Evolutionary conservation across 805 yeast species (phyloP).

Genomic region (Maudiozyma saulgeensis): DNA sequence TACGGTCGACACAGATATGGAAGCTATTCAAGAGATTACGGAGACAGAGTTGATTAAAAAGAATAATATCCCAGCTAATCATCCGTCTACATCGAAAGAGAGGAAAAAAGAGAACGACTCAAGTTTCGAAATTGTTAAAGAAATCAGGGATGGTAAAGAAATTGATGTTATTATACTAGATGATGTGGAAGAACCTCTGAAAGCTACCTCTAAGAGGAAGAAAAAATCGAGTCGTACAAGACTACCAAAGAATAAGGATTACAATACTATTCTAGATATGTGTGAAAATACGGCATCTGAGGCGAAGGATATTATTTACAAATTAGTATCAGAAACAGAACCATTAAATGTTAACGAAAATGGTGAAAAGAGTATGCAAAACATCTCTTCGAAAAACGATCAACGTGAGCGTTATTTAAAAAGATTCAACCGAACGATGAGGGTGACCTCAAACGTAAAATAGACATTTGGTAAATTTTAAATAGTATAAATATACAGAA

Average conservation of each 20-base stretch:
- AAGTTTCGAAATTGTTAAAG: constrained; percentile 8
- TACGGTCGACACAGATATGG: constrained; percentile 13
- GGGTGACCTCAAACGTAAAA: constrained; percentile 1
- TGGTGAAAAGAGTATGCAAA: background rate
- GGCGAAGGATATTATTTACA: constrained; percentile 19
- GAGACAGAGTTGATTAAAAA: background rate
- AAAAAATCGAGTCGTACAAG: constrained; percentile 7
- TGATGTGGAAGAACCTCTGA: background rate
- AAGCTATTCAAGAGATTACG: background rate
- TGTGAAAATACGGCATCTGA: constrained; percentile 25
- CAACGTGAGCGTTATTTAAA: constrained; percentile 5
- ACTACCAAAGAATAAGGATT: constrained; percentile 9
- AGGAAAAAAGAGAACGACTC: background rate
- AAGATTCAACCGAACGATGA: constrained; percentile 8
- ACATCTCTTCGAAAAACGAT: background rate
- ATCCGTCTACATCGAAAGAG: background rate
- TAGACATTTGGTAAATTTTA: background rate
- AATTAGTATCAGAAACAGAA: constrained; percentile 7
- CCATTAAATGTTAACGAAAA: background rate
- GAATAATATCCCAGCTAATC: background rate
- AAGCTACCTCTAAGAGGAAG: background rate
- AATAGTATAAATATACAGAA: background rate
- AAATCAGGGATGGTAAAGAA: constrained; percentile 13
- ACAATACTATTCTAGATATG: constrained; percentile 14
- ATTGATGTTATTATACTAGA: constrained; percentile 18